Evolutionary conservation across 192 early-diverging fungal species (phyloP).

Genomic region (Coemansia sp.): DNA sequence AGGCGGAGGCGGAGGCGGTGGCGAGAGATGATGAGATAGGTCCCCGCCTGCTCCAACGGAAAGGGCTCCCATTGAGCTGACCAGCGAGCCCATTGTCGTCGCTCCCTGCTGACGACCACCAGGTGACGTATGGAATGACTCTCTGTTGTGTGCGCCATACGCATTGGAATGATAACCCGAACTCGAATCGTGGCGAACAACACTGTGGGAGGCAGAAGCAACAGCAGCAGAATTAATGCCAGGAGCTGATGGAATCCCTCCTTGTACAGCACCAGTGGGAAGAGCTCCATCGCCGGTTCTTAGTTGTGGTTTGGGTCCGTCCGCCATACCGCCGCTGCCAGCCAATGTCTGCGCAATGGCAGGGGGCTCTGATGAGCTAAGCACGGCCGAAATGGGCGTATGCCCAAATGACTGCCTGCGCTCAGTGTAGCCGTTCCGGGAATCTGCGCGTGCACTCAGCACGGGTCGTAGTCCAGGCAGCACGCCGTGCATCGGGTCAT

Average conservation of each 20-base stretch:
- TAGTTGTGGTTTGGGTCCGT: neutral
- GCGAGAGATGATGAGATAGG: neutral
- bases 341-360: neutral
- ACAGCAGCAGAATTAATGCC: neutral
- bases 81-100: slow-evolving; percentile 30
- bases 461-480: slow-evolving; percentile 14
- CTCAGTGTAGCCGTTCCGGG: slow-evolving; percentile 17
- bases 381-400: slow-evolving; percentile 25
- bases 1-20: neutral
- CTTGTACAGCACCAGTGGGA: too few species aligned
- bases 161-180: neutral
- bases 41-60: slow-evolving; percentile 8
- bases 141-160: neutral
- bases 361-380: slow-evolving; percentile 6
- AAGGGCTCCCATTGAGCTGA: slow-evolving; percentile 38
- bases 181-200: neutral
- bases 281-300: too few species aligned
- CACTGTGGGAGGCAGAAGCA: neutral
- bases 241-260: too few species aligned
- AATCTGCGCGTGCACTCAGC: slow-evolving; percentile 11
- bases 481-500: slow-evolving; percentile 2
- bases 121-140: neutral
- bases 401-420: slow-evolving; percentile 14
- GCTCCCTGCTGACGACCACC: neutral
- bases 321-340: neutral